Conservation (phyloP, 73 alveolate genomes). For the Paramecium octaurelia region DNA sequence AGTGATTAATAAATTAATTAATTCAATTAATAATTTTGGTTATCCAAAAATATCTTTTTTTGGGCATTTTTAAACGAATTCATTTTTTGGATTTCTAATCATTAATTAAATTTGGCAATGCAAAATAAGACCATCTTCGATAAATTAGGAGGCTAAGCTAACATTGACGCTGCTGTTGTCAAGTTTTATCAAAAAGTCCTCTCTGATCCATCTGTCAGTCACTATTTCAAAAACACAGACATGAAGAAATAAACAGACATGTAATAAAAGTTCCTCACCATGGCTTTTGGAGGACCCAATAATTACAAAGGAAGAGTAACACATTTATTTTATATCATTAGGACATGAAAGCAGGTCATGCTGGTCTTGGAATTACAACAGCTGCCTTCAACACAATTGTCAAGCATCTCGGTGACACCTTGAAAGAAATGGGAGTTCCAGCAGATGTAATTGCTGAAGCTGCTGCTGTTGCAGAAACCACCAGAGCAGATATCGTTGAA, state of each 20-base stretch:
- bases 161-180: conserved; percentile 68
- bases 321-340: not conserved
- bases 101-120: conserved; percentile 24
- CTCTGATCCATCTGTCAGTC: conserved; percentile 67
- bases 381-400: conserved; percentile 63
- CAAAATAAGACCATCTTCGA: conserved; percentile 65
- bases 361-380: conserved; percentile 65
- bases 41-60: conserved; percentile 4
- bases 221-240: conserved; percentile 72
- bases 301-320: conserved; percentile 42
- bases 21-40: not conserved
- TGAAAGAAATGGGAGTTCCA: conserved; percentile 70
- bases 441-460: conserved; percentile 61
- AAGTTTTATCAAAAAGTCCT: conserved; percentile 66
- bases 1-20: not conserved
- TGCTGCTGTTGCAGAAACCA: conserved; percentile 58
- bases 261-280: conserved; percentile 61
- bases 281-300: conserved; percentile 74
- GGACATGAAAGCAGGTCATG: conserved; percentile 72
- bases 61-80: not conserved
- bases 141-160: conserved; percentile 73
- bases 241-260: conserved; percentile 54
- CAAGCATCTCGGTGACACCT: conserved; percentile 60
- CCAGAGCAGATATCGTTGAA: conserved; percentile 59
- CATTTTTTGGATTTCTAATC: not conserved